Percentiles rank a stretch among this genome's conserved stretches.
These are phyloP conservation scores for Nothopassalora personata DNA, from an alignment of 2,329 filamentous ascomycete species.

Conservation along the genomic window DNA sequence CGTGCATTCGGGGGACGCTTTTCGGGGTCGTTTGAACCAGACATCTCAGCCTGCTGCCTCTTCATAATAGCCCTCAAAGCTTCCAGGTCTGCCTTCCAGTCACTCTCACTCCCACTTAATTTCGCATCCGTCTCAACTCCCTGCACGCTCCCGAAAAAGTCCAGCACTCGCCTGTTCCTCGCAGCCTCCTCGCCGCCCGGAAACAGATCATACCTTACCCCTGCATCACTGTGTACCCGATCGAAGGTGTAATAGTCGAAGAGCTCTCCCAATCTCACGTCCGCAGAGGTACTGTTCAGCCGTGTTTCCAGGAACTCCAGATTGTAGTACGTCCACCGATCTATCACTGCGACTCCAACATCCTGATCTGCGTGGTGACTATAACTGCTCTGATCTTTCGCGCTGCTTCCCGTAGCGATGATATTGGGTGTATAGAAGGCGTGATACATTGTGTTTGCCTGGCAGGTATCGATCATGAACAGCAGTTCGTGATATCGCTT, in stretches of 20 bases:
- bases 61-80: conserved; percentile 44
- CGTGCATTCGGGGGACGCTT: not conserved
- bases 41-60: conserved; percentile 38
- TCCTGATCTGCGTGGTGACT: conserved; percentile 98
- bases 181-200: conserved; percentile 73
- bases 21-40: conserved; percentile 6
- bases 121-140: conserved; percentile 72
- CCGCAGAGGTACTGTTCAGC: conserved; percentile 77
- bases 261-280: conserved; percentile 84
- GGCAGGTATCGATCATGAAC: conserved; percentile 99
- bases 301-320: conserved; percentile 92
- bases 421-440: conserved; percentile 98
- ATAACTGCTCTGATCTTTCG: conserved; percentile 93
- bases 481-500: conserved; percentile 97
- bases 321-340: conserved; percentile 98
- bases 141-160: conserved; percentile 98
- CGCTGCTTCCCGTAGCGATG: conserved; percentile 92
- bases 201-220: conserved; percentile 93
- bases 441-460: conserved; percentile 98
- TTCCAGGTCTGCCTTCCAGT: conserved; percentile 10
- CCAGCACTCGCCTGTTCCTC: conserved; percentile 76
- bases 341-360: conserved; percentile 95
- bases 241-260: conserved; percentile 94
- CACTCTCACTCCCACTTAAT: not conserved
- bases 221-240: conserved; percentile 90